These are phyloP conservation scores for Mortierella sp. DNA, from an alignment of 371 early-diverging fungal species.

Conservation along the genomic window DNA sequence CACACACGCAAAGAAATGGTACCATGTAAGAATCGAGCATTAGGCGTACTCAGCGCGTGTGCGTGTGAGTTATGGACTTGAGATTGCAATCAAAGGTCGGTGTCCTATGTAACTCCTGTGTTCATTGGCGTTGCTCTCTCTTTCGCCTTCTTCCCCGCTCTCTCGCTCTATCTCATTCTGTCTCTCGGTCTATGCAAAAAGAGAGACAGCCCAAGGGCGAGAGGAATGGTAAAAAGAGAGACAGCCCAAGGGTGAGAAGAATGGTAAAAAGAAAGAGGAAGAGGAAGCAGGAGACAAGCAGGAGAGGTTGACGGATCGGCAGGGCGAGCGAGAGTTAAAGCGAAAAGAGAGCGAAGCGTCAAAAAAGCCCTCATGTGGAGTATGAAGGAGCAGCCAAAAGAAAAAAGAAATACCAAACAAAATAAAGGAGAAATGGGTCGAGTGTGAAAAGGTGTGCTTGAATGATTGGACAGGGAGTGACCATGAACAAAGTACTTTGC, in stretches of 20 bases:
- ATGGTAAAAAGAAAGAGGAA: neutral
- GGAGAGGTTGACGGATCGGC: neutral
- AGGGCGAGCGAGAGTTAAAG: neutral
- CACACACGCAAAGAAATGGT: neutral
- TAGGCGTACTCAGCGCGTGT: no score
- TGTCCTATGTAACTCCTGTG: neutral
- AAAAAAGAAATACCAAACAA: neutral
- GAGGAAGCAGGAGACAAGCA: neutral
- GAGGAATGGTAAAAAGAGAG: neutral
- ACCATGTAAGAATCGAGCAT: neutral
- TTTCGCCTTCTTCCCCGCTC: no score
- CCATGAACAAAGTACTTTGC: neutral
- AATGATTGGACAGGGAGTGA: slow-evolving; percentile 8
- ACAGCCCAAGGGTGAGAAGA: neutral
- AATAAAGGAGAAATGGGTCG: neutral
- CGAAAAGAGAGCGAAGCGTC: neutral
- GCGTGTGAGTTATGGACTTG: neutral
- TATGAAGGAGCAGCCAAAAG: neutral
- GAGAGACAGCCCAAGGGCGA: neutral
- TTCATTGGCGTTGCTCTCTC: neutral
- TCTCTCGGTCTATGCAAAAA: neutral
- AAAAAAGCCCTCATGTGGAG: neutral
- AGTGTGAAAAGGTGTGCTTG: neutral
- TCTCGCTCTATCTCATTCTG: no score
- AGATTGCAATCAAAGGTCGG: neutral